Evolutionary conservation across 257 asterid genomes (phyloP).

Genomic region (Solanum corneliomulleri): DNA sequence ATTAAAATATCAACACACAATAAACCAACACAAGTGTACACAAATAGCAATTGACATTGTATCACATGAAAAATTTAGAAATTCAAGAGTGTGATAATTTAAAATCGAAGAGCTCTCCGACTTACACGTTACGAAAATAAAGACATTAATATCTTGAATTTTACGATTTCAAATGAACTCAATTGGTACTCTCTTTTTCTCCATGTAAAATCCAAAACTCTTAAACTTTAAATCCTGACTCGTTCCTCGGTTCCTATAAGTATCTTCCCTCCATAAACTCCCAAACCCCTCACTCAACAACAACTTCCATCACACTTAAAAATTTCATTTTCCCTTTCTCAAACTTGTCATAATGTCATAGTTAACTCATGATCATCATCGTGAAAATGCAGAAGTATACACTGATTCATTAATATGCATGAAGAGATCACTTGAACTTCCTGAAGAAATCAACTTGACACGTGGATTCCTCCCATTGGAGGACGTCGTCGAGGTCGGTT

Average conservation of each 20-base stretch:
- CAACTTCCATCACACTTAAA: neutral
- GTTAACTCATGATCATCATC: constrained; percentile 10
- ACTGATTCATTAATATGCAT: constrained; percentile 47
- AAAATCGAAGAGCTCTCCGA: neutral
- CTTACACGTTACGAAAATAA: neutral
- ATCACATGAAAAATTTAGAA: neutral
- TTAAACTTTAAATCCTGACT: neutral
- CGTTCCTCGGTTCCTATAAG: neutral
- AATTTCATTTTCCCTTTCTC: neutral
- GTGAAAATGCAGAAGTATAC: constrained; percentile 46
- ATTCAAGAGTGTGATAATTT: neutral
- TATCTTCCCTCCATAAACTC: neutral
- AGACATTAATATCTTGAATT: neutral
- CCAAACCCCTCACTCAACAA: neutral
- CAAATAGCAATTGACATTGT: neutral
- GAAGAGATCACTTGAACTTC: constrained; percentile 46
- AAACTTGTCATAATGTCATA: constrained; percentile 18
- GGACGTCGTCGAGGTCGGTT: constrained; percentile 47
- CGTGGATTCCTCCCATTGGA: constrained; percentile 55
- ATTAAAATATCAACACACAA: neutral
- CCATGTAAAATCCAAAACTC: too few relatives aligned
- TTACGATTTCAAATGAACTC: neutral
- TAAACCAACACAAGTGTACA: neutral
- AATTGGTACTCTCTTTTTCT: neutral
- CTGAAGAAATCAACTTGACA: constrained; percentile 45